Conservation (phyloP, 345 rosid genomes). For the Pugionium dolabratum region DNA sequence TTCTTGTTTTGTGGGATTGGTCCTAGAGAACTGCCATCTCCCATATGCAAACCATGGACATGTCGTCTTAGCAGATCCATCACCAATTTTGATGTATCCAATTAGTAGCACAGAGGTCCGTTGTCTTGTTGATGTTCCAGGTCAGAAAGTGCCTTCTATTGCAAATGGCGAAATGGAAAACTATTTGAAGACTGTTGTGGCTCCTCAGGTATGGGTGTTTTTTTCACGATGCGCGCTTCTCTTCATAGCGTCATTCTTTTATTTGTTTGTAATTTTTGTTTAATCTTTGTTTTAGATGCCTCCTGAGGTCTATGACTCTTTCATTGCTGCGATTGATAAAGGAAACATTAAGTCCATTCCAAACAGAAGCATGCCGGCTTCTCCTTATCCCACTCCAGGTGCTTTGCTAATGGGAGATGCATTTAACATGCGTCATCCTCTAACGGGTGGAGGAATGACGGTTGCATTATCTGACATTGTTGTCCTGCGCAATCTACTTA, state of each 20-base stretch:
- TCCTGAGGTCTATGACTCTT: constrained; percentile 44
- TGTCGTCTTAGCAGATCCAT: constrained; percentile 49
- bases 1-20: constrained; percentile 49
- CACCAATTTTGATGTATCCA: constrained; percentile 49
- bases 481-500: constrained; percentile 49
- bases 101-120: constrained; percentile 51
- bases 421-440: constrained; percentile 58
- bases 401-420: constrained; percentile 57
- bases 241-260: not conserved
- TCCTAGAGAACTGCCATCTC: constrained; percentile 46
- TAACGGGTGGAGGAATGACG: constrained; percentile 57
- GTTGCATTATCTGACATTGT: constrained; percentile 55
- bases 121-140: constrained; percentile 54
- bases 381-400: constrained; percentile 52
- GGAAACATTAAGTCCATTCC: constrained; percentile 56
- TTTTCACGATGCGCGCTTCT: constrained; percentile 4
- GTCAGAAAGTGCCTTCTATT: constrained; percentile 52
- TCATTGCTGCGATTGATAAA: constrained; percentile 47
- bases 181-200: constrained; percentile 47
- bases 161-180: constrained; percentile 53
- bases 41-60: constrained; percentile 50
- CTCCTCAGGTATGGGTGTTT: constrained; percentile 45
- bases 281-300: constrained; percentile 43
- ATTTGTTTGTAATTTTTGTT: not conserved
- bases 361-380: constrained; percentile 57